Evolutionary conservation across 176 grass and related monocot genomes (phyloP).

Genomic region (Musa schizocarpa): DNA sequence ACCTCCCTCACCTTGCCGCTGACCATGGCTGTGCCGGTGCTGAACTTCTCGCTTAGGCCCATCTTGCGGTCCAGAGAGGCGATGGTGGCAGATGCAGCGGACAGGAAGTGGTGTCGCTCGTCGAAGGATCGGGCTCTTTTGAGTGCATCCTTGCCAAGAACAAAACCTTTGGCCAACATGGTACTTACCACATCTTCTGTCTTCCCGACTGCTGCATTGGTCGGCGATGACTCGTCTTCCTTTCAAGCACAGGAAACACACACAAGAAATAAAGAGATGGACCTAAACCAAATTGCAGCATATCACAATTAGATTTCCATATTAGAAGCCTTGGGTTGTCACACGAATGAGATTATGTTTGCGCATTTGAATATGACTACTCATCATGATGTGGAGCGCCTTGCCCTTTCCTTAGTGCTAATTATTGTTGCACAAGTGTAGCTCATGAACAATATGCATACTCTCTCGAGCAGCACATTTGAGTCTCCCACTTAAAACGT

Average conservation of each 20-base stretch:
- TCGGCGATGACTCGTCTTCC: not conserved
- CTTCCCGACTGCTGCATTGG: not conserved
- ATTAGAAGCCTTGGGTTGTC: too few species aligned
- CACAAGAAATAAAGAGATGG: not conserved
- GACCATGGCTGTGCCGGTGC: not conserved
- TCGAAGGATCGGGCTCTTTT: conserved; percentile 11
- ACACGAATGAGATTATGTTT: too few species aligned
- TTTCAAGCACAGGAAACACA: too few species aligned
- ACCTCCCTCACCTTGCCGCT: conserved; percentile 1
- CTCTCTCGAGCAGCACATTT: too few species aligned
- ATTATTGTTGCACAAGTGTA: too few species aligned
- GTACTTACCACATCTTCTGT: conserved; percentile 10
- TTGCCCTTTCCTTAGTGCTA: too few species aligned
- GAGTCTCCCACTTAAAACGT: too few species aligned
- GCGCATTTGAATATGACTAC: too few species aligned
- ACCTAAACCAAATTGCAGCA: not conserved
- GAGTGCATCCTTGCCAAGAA: conserved; percentile 7
- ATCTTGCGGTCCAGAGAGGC: conserved; percentile 2
- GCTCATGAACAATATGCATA: too few species aligned
- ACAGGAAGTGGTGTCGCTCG: conserved; percentile 4
- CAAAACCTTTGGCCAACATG: conserved; percentile 12
- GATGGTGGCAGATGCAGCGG: not conserved
- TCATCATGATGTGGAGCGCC: too few species aligned
- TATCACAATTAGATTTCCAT: too few species aligned
- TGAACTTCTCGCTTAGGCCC: conserved; percentile 16